A percentile compares a stretch with the other conserved stretches of the same genome.
Evolutionary conservation across 208 protist genomes (phyloP).

Genomic region (Wallacemonas collosoma): DNA sequence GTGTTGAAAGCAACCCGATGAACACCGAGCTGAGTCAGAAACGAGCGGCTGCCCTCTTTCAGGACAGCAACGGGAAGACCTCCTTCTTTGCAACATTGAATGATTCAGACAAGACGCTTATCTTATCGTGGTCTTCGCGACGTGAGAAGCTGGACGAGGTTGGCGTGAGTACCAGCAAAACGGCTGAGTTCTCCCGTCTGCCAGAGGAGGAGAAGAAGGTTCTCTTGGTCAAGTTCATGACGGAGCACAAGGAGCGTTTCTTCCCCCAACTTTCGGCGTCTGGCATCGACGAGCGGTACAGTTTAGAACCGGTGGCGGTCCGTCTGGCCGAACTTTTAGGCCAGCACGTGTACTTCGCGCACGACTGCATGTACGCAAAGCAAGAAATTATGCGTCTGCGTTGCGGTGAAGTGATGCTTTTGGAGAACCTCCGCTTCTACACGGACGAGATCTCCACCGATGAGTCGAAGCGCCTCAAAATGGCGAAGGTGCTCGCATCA

Average conservation of each 20-base stretch:
- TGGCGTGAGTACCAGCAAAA: constrained; percentile 51
- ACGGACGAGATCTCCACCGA: constrained; percentile 95
- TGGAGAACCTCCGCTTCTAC: constrained; percentile 99
- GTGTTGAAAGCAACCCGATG: constrained; percentile 58
- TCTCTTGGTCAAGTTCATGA: constrained; percentile 54
- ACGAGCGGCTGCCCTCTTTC: constrained; percentile 27
- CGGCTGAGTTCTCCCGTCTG: constrained; percentile 52
- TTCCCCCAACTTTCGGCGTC: constrained; percentile 57
- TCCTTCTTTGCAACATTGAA: constrained; percentile 67
- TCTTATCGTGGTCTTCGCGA: constrained; percentile 55
- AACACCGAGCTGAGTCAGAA: constrained; percentile 32
- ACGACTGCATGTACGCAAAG: constrained; percentile 81
- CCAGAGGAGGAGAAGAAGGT: constrained; percentile 72
- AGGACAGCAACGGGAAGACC: constrained; percentile 66
- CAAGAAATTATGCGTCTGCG: constrained; percentile 51
- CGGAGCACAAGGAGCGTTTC: constrained; percentile 60
- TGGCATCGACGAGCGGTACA: constrained; percentile 84
- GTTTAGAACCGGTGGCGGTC: constrained; percentile 93
- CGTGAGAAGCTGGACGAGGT: constrained; percentile 46
- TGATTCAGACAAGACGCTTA: constrained; percentile 63
- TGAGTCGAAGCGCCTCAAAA: constrained; percentile 72
- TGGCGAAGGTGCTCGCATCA: constrained; percentile 88
- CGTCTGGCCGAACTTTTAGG: constrained; percentile 91
- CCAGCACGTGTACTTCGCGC: constrained; percentile 74
- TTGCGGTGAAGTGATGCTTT: constrained; percentile 94